Evolutionary conservation across 768 basidiomycete genomes (phyloP).

Genomic region (Cyclocybe cylindracea): DNA sequence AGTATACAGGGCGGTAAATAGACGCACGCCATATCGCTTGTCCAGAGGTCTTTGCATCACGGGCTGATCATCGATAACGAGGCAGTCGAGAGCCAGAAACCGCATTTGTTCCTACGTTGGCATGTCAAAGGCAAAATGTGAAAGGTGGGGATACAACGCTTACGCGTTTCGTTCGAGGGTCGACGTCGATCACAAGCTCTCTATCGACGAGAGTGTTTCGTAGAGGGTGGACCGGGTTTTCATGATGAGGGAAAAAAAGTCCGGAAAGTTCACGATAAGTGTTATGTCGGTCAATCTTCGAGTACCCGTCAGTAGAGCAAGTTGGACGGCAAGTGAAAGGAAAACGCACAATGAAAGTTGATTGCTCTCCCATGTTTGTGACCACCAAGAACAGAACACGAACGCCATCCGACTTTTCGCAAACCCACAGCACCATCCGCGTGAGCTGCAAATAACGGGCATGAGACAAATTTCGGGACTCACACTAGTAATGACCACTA

Average conservation of each 20-base stretch:
- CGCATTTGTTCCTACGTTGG: conserved; percentile 70
- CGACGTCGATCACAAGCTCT: conserved; percentile 90
- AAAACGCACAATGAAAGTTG: conserved; percentile 72
- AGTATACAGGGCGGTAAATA: not conserved
- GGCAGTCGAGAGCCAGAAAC: conserved; percentile 89
- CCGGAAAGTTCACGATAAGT: conserved; percentile 73
- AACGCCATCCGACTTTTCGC: conserved; percentile 97
- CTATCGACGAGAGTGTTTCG: conserved; percentile 87
- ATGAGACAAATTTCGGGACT: conserved; percentile 21
- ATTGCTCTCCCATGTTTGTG: conserved; percentile 57
- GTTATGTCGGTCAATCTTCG: conserved; percentile 94
- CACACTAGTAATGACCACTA: too few species aligned
- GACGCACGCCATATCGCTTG: conserved; percentile 86
- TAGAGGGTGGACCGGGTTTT: conserved; percentile 65
- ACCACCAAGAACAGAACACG: conserved; percentile 84
- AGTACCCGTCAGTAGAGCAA: not conserved
- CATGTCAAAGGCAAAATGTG: not conserved
- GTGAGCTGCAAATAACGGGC: conserved; percentile 3
- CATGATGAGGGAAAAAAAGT: conserved; percentile 89
- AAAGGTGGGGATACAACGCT: conserved; percentile 22
- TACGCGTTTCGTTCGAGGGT: conserved; percentile 73
- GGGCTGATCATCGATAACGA: conserved; percentile 84
- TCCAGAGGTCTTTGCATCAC: conserved; percentile 83
- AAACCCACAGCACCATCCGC: conserved; percentile 53
- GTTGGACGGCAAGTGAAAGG: not conserved